Conservation (phyloP, 1,284 basidiomycete species). For the Naganishia sp. region DNA sequence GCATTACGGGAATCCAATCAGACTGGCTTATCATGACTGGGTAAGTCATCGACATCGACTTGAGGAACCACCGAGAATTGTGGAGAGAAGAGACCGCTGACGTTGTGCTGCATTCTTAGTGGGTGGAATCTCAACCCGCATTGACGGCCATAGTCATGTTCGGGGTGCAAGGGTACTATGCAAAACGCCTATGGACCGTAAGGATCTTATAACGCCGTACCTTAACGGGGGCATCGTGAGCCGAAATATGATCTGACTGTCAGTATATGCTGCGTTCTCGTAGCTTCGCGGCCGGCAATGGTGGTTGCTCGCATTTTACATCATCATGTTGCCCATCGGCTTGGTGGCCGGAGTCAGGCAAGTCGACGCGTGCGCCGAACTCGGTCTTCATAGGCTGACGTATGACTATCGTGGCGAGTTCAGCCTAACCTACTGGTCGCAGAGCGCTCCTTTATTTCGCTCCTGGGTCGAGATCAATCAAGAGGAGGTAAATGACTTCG, state of each 20-base stretch:
- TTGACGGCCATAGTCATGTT: constrained; percentile 15
- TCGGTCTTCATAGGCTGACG: too few relatives aligned
- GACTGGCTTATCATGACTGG: constrained; percentile 21
- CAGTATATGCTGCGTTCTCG: neutral
- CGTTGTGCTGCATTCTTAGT: neutral
- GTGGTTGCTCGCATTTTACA: constrained; percentile 16
- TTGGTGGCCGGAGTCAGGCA: constrained; percentile 13
- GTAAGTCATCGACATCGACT: neutral
- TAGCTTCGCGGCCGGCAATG: constrained; percentile 12
- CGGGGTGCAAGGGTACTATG: constrained; percentile 14
- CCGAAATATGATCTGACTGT: neutral
- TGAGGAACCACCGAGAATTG: neutral
- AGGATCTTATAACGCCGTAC: neutral
- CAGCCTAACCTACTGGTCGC: constrained; percentile 15
- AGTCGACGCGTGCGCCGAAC: neutral
- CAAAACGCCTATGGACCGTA: constrained; percentile 11
- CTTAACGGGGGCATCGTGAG: neutral
- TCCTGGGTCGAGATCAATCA: constrained; percentile 1
- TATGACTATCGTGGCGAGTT: too few relatives aligned
- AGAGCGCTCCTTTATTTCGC: constrained; percentile 3
- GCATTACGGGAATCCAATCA: constrained; percentile 5
- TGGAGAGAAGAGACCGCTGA: neutral
- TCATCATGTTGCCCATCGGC: constrained; percentile 5
- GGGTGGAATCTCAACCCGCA: constrained; percentile 16
- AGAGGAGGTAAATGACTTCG: constrained; percentile 13